phyloP scores from a whole-genome alignment of 257 asterid species.

The Dorcoceras hygrometricum region DNA sequence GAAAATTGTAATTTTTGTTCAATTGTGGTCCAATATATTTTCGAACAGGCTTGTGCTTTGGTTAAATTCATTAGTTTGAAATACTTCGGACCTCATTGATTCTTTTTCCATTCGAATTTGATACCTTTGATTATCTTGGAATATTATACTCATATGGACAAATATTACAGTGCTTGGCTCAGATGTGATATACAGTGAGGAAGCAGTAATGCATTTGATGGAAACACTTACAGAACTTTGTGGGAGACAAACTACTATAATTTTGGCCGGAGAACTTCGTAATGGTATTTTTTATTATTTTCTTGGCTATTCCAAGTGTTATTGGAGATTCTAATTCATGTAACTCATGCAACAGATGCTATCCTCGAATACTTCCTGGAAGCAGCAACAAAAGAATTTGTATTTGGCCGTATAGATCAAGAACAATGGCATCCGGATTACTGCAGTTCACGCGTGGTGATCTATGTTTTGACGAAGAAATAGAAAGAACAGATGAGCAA shows the following conservation, averaged over 20 bases:
- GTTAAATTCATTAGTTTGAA: no score
- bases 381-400: constrained; percentile 65
- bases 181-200: constrained; percentile 85
- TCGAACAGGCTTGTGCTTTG: no score
- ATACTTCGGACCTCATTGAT: no score
- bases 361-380: constrained; percentile 82
- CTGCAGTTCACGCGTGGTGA: constrained; percentile 66
- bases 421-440: constrained; percentile 89
- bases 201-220: constrained; percentile 74
- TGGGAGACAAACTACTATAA: constrained; percentile 68
- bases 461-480: constrained; percentile 71
- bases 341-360: constrained; percentile 57
- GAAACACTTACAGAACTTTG: constrained; percentile 63
- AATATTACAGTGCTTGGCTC: constrained; percentile 68
- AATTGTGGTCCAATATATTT: no score
- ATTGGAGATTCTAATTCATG: neutral
- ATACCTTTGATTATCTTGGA: neutral
- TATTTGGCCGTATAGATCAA: constrained; percentile 65
- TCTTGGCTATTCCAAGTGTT: neutral
- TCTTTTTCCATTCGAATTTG: no score
- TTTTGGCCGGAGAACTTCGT: constrained; percentile 95
- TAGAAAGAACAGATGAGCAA: constrained; percentile 12
- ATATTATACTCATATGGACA: neutral
- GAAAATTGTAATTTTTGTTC: no score
- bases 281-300: constrained; percentile 46